phyloP scores from a whole-genome alignment of 106 monocot species.

The Allium fistulosum region DNA sequence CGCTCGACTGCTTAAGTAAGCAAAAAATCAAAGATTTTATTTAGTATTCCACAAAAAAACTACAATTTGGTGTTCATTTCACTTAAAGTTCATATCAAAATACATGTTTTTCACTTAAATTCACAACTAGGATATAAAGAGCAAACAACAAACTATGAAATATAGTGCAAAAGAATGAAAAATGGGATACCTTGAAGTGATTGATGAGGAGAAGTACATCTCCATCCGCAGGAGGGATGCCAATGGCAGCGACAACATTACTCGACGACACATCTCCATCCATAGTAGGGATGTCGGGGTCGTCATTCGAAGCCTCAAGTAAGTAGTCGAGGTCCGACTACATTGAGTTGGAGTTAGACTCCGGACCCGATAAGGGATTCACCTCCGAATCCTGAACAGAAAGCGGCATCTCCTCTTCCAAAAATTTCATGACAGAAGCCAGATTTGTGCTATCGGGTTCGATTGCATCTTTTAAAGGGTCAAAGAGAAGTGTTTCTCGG shows the following conservation, averaged over 20 bases:
- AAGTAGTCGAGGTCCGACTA: slow-evolving; percentile 59
- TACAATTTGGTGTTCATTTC: too few relatives aligned
- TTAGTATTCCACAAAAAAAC: too few relatives aligned
- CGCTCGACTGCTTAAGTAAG: too few relatives aligned
- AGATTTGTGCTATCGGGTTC: slow-evolving; percentile 18
- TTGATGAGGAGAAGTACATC: too few relatives aligned
- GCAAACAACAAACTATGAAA: too few relatives aligned
- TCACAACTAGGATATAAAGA: too few relatives aligned
- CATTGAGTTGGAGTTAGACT: not conserved
- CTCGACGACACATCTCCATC: slow-evolving; percentile 3
- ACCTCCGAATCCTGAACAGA: slow-evolving; percentile 1
- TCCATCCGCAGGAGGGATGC: too few relatives aligned
- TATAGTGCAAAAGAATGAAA: too few relatives aligned
- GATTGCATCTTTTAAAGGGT: slow-evolving; percentile 16
- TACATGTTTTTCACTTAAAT: too few relatives aligned
- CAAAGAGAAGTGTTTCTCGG: slow-evolving; percentile 2
- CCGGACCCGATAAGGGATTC: not conserved
- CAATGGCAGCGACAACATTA: not conserved
- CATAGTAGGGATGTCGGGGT: slow-evolving; percentile 78
- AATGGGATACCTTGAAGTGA: too few relatives aligned
- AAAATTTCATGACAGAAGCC: slow-evolving; percentile 27
- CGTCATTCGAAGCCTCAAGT: slow-evolving; percentile 79
- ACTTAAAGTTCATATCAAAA: too few relatives aligned
- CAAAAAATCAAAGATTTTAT: too few relatives aligned
- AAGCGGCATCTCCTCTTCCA: slow-evolving; percentile 32